Evolutionary conservation across 306 rosid genomes (phyloP).

Genomic region (Abrus precatorius): DNA sequence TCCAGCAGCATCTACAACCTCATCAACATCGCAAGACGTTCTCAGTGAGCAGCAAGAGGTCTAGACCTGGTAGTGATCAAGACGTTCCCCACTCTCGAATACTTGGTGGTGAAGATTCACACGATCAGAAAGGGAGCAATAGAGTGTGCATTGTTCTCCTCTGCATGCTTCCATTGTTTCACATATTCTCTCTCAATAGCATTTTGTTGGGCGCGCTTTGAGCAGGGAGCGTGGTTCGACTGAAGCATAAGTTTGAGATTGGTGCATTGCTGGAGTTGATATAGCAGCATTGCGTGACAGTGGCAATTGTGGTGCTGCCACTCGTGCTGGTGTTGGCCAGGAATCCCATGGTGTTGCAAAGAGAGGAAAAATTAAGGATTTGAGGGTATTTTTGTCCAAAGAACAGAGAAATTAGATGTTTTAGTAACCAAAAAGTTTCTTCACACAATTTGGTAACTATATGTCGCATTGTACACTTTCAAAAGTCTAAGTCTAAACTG

Average conservation of each 20-base stretch:
- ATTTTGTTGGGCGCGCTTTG: conserved; percentile 71
- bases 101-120: conserved; percentile 68
- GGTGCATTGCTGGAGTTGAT: conserved; percentile 63
- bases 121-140: conserved; percentile 78
- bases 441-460: too few relatives aligned
- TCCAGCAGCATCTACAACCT: conserved; percentile 44
- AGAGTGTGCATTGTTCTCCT: conserved; percentile 87
- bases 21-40: conserved; percentile 42
- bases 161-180: conserved; percentile 89
- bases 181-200: conserved; percentile 78
- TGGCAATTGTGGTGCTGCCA: conserved; percentile 93
- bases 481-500: too few relatives aligned
- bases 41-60: conserved; percentile 66
- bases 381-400: too few relatives aligned
- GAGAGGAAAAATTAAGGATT: too few relatives aligned
- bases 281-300: conserved; percentile 64
- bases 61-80: conserved; percentile 65
- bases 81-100: conserved; percentile 73
- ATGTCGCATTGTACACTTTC: too few relatives aligned
- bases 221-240: conserved; percentile 68
- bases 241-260: conserved; percentile 87
- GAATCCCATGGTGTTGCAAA: conserved; percentile 61
- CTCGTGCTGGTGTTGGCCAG: conserved; percentile 79
- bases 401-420: too few relatives aligned
- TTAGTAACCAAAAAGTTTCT: too few relatives aligned